phyloP scores from a whole-genome alignment of 768 basidiomycete genomes.

The Boletales sp. region DNA sequence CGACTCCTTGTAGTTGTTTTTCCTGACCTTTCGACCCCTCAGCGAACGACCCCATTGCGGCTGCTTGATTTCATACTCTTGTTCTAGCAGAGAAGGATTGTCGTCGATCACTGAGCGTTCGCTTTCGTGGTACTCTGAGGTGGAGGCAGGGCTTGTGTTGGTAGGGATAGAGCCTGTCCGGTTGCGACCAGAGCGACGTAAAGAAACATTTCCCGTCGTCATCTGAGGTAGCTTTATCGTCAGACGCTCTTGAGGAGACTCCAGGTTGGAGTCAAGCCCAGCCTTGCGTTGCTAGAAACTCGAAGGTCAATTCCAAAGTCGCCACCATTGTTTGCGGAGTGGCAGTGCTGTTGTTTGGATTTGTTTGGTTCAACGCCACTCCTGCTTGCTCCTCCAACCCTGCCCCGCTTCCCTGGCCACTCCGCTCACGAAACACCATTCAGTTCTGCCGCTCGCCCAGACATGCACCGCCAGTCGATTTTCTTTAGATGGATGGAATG shows the following conservation, averaged over 20 bases:
- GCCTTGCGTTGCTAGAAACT: constrained; percentile 16
- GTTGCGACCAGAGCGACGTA: constrained; percentile 26
- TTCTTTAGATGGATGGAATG: neutral
- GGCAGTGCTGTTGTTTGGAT: constrained; percentile 26
- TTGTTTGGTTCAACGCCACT: constrained; percentile 23
- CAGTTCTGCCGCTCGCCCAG: neutral
- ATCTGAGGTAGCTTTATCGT: constrained; percentile 24
- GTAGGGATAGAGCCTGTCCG: constrained; percentile 20
- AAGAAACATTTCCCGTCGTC: constrained; percentile 6
- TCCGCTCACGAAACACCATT: constrained; percentile 14
- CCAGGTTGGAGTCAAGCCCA: constrained; percentile 14
- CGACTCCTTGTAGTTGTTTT: constrained; percentile 43
- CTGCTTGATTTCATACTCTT: constrained; percentile 1
- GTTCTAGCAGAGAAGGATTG: constrained; percentile 1
- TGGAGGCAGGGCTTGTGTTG: constrained; percentile 24
- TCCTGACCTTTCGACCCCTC: constrained; percentile 41
- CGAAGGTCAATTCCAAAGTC: constrained; percentile 11
- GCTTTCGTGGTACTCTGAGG: constrained; percentile 32
- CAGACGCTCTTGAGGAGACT: constrained; percentile 17
- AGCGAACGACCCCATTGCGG: constrained; percentile 22
- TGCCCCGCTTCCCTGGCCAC: constrained; percentile 20
- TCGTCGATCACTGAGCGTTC: constrained; percentile 33
- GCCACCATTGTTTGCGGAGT: constrained; percentile 32
- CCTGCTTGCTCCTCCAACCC: constrained; percentile 22
- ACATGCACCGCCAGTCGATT: neutral